Evolutionary conservation across 169 alveolate species (phyloP).

Genomic region (Plasmodium knowlesi): DNA sequence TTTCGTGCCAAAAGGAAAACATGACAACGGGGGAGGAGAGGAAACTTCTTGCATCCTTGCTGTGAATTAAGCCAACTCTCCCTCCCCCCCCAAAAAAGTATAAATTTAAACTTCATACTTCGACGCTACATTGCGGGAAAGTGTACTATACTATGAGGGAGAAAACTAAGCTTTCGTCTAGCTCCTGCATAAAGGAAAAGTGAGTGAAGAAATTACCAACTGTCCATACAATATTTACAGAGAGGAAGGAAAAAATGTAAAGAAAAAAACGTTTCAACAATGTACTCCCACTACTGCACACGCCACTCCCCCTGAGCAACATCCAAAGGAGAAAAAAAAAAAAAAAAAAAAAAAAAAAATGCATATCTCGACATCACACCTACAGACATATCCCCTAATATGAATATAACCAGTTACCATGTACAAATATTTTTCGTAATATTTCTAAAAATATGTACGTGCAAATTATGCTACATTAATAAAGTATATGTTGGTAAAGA

Average conservation of each 20-base stretch:
- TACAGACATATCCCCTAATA: slow-evolving; percentile 5
- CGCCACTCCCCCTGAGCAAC: slow-evolving; percentile 1
- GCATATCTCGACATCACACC: background rate
- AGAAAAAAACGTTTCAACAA: background rate
- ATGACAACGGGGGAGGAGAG: background rate
- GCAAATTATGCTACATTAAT: slow-evolving; percentile 15
- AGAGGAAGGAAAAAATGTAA: background rate
- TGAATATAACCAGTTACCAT: slow-evolving; percentile 19
- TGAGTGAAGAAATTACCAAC: background rate
- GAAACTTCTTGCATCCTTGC: background rate
- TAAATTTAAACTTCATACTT: background rate
- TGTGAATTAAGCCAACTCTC: background rate
- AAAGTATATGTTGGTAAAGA: background rate
- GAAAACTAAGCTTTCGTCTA: background rate
- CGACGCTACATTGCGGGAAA: background rate
- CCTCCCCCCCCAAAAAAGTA: background rate
- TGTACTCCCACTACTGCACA: background rate
- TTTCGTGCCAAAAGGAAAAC: background rate
- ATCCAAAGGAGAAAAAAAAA: background rate
- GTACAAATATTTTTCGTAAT: slow-evolving; percentile 35
- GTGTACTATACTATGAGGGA: background rate
- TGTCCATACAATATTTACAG: background rate
- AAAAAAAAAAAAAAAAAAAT: background rate
- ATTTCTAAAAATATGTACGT: slow-evolving; percentile 16
- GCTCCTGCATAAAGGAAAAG: background rate